phyloP scores from a whole-genome alignment of 2,329 filamentous ascomycete genomes.

The Endoconidiophora laricicola region DNA sequence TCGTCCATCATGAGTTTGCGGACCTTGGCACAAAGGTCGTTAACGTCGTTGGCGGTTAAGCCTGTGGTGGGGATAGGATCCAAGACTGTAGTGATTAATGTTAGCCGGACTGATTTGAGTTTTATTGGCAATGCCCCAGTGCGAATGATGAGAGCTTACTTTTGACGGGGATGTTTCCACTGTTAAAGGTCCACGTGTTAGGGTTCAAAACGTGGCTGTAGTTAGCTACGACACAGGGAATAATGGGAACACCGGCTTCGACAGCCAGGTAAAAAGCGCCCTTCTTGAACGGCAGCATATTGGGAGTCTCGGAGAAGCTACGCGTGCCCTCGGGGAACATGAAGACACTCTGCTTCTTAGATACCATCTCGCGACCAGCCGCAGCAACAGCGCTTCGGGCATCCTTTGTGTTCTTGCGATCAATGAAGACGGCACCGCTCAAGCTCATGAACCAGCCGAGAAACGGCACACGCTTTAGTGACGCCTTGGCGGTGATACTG shows the following conservation, averaged over 20 bases:
- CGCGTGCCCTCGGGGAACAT: slow-evolving; percentile 89
- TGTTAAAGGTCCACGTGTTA: slow-evolving; percentile 46
- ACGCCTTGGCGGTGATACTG: slow-evolving; percentile 83
- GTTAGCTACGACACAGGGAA: slow-evolving; percentile 69
- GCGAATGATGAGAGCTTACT: slow-evolving; percentile 29
- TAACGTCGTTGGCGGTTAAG: slow-evolving; percentile 60
- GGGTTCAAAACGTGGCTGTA: slow-evolving; percentile 57
- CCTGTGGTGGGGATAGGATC: slow-evolving; percentile 63
- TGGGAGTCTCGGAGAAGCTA: slow-evolving; percentile 69
- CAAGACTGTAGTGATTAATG: slow-evolving; percentile 37
- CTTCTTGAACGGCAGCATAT: slow-evolving; percentile 92
- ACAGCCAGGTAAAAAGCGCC: slow-evolving; percentile 93
- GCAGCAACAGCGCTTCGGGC: slow-evolving; percentile 73
- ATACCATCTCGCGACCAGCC: slow-evolving; percentile 64
- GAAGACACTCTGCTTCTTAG: slow-evolving; percentile 57
- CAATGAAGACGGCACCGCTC: slow-evolving; percentile 85
- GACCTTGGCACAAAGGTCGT: slow-evolving; percentile 50
- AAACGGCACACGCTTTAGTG: slow-evolving; percentile 61
- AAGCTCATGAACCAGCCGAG: slow-evolving; percentile 90
- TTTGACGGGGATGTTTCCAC: slow-evolving; percentile 58
- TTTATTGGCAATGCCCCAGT: background rate
- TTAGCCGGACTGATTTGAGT: slow-evolving; percentile 1
- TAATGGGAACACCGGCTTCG: slow-evolving; percentile 81
- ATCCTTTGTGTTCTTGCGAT: slow-evolving; percentile 68
- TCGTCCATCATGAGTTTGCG: slow-evolving; percentile 62